Base-by-base conservation (phyloP, 192 early-diverging fungal genomes). In the Helicostylum pulchrum region DNA sequence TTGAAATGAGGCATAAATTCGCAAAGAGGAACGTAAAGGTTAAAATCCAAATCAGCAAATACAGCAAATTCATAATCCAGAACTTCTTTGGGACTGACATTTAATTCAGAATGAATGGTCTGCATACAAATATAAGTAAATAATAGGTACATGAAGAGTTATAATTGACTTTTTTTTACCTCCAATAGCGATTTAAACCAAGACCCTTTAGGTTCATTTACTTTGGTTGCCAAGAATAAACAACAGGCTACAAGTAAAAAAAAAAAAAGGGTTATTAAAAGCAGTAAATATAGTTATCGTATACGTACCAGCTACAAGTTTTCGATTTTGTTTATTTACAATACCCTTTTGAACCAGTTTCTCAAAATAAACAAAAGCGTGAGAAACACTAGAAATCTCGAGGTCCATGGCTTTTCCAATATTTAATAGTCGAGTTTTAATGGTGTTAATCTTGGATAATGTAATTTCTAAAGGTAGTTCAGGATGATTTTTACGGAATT, bases 1-100 rank as follows among this genome's bases (percentile, higher is more conserved):
- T 92, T 82, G 56, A 99, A 86, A 72, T 99, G 96, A 1, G 96
- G 96, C 84, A 93, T 85, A 46, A 97, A 87, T 75, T 96, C 94
- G 65, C 85, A 81, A 7, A 82, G 69, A 0, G 97, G 90, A 20
- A 96, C 64, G 77, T 88, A 96, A 10, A 99, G 77, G n/a, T 85
- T 89, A 72, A 99, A 99, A 19, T 94, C 93, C 20, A 99, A 83
- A 43, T 88, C 81, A 1, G 92, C 82, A 83, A 94, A 99, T 4
- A 95, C 89, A 31, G 84, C 66, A 77, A 97, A 97, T 76, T 99
- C 97, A 55, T 93, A 82, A n/a, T 92, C 85, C 53, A 84, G 77
- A 23, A 99, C 85, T 26, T 91, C 88, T 59, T 91, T 90, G 12
- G 80, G 57, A 8, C 86, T 78, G 6, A 96, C 82, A 23, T 90